Evolutionary conservation across 2,329 filamentous ascomycete species (phyloP).

Genomic region (Fusarium sp.): DNA sequence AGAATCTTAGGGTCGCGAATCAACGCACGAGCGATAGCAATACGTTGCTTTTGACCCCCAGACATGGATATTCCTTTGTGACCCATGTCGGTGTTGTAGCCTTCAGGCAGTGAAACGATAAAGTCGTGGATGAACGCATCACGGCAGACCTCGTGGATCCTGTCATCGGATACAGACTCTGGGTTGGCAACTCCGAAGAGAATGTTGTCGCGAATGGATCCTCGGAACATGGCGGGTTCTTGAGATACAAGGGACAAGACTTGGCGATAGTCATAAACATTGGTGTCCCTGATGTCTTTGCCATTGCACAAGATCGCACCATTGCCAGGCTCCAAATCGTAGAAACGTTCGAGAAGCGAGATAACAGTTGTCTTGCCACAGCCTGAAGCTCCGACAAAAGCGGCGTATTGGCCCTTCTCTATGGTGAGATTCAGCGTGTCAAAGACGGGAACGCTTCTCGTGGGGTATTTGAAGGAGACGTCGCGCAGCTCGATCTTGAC

Average conservation of each 20-base stretch:
- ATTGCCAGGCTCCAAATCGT: constrained; percentile 65
- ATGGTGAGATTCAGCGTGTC: constrained; percentile 72
- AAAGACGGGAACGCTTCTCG: constrained; percentile 68
- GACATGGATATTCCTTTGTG: constrained; percentile 74
- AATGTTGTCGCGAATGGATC: constrained; percentile 78
- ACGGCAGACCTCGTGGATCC: constrained; percentile 66
- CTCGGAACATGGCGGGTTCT: constrained; percentile 78
- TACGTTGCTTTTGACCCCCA: constrained; percentile 77
- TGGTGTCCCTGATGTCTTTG: constrained; percentile 67
- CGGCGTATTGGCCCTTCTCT: constrained; percentile 76
- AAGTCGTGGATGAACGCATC: constrained; percentile 79
- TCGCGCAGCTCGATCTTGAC: constrained; percentile 68
- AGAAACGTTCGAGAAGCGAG: constrained; percentile 74
- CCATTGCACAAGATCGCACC: constrained; percentile 76
- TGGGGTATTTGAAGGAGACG: constrained; percentile 71
- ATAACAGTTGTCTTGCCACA: constrained; percentile 81
- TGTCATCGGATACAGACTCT: constrained; percentile 62
- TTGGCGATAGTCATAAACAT: constrained; percentile 72
- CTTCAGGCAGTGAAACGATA: constrained; percentile 73
- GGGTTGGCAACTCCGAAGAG: constrained; percentile 70
- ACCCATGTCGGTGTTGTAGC: constrained; percentile 76
- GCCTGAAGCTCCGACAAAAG: constrained; percentile 76
- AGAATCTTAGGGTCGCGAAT: constrained; percentile 73
- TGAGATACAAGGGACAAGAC: constrained; percentile 78
- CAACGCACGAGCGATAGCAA: constrained; percentile 77